A percentile compares a stretch with the other conserved stretches of the same genome.
phyloP scores from a whole-genome alignment of 768 basidiomycete species.

The Boletus pseudopeckii region DNA sequence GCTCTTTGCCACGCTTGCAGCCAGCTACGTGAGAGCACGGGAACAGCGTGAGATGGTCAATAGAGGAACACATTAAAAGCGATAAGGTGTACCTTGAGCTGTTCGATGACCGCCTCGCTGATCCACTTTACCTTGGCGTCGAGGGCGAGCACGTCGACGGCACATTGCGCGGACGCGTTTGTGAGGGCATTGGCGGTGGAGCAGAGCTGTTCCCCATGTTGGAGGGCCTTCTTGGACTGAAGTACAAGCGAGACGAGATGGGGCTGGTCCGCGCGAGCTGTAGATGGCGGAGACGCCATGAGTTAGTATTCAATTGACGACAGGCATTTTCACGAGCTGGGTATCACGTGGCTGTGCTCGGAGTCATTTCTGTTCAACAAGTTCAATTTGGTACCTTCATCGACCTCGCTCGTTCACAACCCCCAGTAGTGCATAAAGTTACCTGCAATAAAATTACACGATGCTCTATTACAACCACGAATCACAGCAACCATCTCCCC shows the following conservation, averaged over 20 bases:
- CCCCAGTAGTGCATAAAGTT: too few relatives aligned
- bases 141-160: slow-evolving; percentile 69
- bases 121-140: slow-evolving; percentile 83
- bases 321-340: neutral
- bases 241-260: slow-evolving; percentile 73
- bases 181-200: slow-evolving; percentile 60
- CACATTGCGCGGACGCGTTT: slow-evolving; percentile 61
- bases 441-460: slow-evolving; percentile 6
- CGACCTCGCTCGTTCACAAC: too few relatives aligned
- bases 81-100: slow-evolving; percentile 57
- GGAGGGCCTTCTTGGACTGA: slow-evolving; percentile 80
- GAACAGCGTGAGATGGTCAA: neutral
- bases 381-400: too few relatives aligned
- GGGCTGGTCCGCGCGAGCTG: slow-evolving; percentile 40
- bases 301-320: neutral
- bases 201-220: slow-evolving; percentile 75
- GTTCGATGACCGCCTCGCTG: slow-evolving; percentile 67
- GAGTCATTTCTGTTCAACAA: too few relatives aligned
- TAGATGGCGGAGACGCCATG: slow-evolving; percentile 22
- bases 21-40: slow-evolving; percentile 49
- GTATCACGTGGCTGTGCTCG: slow-evolving; percentile 7
- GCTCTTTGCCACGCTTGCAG: slow-evolving; percentile 66
- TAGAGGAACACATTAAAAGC: too few relatives aligned
- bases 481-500: neutral
- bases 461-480: neutral